Conservation (phyloP, 1,139 yeast species). For the Hyphopichia burtonii region DNA sequence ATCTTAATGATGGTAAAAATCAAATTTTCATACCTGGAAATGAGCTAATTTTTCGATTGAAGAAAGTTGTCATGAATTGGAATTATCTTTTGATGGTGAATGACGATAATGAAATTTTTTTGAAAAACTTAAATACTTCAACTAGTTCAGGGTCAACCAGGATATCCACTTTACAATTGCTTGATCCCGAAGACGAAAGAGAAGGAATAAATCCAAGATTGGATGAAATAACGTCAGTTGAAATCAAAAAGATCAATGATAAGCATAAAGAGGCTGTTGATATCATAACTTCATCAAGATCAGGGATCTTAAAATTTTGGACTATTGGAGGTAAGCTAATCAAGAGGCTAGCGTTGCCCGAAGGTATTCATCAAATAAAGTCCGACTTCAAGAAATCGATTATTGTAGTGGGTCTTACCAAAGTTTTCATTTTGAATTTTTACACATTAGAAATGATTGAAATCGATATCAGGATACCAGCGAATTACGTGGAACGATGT, state of each 20-base stretch:
- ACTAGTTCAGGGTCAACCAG: slow-evolving; percentile 29
- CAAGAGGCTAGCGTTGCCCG: slow-evolving; percentile 14
- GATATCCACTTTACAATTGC: slow-evolving; percentile 19
- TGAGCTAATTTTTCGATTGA: slow-evolving; percentile 12
- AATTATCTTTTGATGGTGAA: slow-evolving; percentile 32
- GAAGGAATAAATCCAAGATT: slow-evolving; percentile 4
- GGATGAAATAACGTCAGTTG: slow-evolving; percentile 19
- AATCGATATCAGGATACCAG: slow-evolving; percentile 1
- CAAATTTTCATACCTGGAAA: slow-evolving; percentile 42
- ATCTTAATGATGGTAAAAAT: slow-evolving; percentile 39
- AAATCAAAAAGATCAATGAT: slow-evolving; percentile 22
- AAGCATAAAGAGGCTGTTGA: slow-evolving; percentile 25
- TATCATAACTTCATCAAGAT: slow-evolving; percentile 24
- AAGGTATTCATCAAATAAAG: slow-evolving; percentile 21
- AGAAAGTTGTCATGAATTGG: slow-evolving; percentile 29
- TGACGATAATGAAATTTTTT: slow-evolving; percentile 25
- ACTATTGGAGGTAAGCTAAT: slow-evolving; percentile 23
- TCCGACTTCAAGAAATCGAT: slow-evolving; percentile 32
- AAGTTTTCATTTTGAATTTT: slow-evolving; percentile 22
- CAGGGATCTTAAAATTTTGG: slow-evolving; percentile 30
- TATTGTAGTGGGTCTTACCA: slow-evolving; percentile 19
- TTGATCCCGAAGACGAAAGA: slow-evolving; percentile 8
- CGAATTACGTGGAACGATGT: neutral
- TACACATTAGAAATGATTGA: slow-evolving; percentile 11
- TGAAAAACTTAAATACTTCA: slow-evolving; percentile 35